phyloP scores from a whole-genome alignment of 2,329 filamentous ascomycete species.

The Hymenoscyphus occultus region DNA sequence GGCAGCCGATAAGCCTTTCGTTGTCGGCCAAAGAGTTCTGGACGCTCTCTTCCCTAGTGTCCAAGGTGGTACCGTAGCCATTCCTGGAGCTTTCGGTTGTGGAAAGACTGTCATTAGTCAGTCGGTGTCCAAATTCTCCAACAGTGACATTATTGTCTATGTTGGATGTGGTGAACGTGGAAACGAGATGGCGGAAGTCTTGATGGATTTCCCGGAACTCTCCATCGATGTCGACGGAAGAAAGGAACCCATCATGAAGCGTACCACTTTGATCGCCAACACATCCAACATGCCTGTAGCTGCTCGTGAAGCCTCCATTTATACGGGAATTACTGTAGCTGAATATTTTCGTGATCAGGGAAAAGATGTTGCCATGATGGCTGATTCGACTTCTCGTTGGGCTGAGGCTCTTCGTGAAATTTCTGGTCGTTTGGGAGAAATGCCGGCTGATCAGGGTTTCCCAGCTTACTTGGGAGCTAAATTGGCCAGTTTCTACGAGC shows the following conservation, averaged over 20 bases:
- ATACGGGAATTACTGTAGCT: slow-evolving; percentile 82
- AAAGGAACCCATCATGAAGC: slow-evolving; percentile 99
- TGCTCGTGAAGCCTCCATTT: slow-evolving; percentile 96
- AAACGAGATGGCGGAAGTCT: slow-evolving; percentile 99
- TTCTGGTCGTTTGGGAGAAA: slow-evolving; percentile 97
- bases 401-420: slow-evolving; percentile 98
- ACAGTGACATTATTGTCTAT: slow-evolving; percentile 98
- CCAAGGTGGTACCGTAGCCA: slow-evolving; percentile 95
- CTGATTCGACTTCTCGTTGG: slow-evolving; percentile 96
- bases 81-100: slow-evolving; percentile 96
- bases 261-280: slow-evolving; percentile 96
- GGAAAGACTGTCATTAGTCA: slow-evolving; percentile 99
- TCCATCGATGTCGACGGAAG: slow-evolving; percentile 91
- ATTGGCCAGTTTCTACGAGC: slow-evolving; percentile 98
- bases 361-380: slow-evolving; percentile 99
- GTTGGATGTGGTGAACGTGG: slow-evolving; percentile 90
- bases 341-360: slow-evolving; percentile 98
- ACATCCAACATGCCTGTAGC: slow-evolving; percentile 99
- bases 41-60: slow-evolving; percentile 96
- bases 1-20: slow-evolving; percentile 82
- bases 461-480: slow-evolving; percentile 95
- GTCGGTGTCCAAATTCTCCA: slow-evolving; percentile 98
- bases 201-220: slow-evolving; percentile 99
- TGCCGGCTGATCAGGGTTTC: slow-evolving; percentile 99
- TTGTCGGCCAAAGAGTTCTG: slow-evolving; percentile 94